Percentiles rank a stretch among this genome's conserved stretches.
Conservation (phyloP, 352 stramenopile genomes). For the Pythium periplocum region DNA sequence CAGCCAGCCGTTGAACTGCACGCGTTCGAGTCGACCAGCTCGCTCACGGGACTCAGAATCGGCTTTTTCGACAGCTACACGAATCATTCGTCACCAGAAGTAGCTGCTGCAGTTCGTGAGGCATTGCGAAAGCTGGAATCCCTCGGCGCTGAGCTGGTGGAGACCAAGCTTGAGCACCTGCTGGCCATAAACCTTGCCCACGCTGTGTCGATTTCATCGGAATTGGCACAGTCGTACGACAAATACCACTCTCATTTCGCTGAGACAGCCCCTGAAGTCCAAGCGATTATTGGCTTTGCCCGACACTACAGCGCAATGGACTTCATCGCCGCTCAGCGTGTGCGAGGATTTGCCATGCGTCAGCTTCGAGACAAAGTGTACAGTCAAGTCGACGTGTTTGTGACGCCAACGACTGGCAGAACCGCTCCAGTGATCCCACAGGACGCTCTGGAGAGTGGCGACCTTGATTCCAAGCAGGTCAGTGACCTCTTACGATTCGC, state of each 20-base stretch:
- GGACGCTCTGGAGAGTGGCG: conserved; percentile 36
- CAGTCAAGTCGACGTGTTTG: conserved; percentile 81
- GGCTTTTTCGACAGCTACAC: conserved; percentile 74
- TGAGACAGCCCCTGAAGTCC: conserved; percentile 63
- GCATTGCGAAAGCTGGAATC: conserved; percentile 43
- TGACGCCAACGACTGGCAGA: conserved; percentile 75
- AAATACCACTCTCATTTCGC: conserved; percentile 51
- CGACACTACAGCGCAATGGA: conserved; percentile 67
- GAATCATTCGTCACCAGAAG: conserved; percentile 59
- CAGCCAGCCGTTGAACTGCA: conserved; percentile 45
- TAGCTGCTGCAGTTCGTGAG: conserved; percentile 36
- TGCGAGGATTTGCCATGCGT: conserved; percentile 76
- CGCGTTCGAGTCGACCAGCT: conserved; percentile 56
- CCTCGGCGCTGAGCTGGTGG: conserved; percentile 63
- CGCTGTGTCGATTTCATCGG: conserved; percentile 71
- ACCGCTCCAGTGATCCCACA: conserved; percentile 63
- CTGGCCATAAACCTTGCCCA: conserved; percentile 76
- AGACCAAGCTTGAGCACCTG: conserved; percentile 74
- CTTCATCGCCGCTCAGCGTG: conserved; percentile 77
- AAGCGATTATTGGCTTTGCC: conserved; percentile 70
- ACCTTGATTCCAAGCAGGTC: conserved; percentile 51
- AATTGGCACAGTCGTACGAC: conserved; percentile 71
- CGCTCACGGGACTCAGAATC: conserved; percentile 60
- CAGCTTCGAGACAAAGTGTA: conserved; percentile 74
- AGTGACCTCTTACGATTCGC: conserved; percentile 76